Percentiles rank a stretch among this genome's conserved stretches.
Evolutionary conservation across 345 rosid species (phyloP).

Genomic region (Bretschneidera sinensis): DNA sequence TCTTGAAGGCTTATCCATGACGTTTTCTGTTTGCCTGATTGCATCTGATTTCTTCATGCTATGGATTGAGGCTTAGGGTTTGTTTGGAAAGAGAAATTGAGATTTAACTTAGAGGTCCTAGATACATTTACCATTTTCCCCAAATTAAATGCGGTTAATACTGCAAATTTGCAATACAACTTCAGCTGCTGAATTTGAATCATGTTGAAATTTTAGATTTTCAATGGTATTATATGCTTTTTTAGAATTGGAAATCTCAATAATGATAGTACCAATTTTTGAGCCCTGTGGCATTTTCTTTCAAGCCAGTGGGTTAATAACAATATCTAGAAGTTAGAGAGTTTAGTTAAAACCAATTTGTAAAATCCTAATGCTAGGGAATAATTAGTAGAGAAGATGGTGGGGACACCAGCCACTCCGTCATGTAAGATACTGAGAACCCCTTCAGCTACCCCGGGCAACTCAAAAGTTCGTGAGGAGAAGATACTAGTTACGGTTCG

Average conservation of each 20-base stretch:
- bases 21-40: not conserved
- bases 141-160: no score
- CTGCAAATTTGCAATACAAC: no score
- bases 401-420: slow-evolving; percentile 66
- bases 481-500: slow-evolving; percentile 84
- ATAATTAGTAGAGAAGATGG: slow-evolving; percentile 33
- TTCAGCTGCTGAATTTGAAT: not conserved
- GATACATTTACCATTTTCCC: no score
- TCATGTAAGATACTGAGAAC: slow-evolving; percentile 44
- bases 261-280: not conserved
- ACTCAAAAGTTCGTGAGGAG: slow-evolving; percentile 62
- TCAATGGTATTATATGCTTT: not conserved
- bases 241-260: not conserved
- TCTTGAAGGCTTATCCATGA: no score
- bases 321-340: not conserved
- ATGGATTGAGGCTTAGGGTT: not conserved
- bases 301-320: not conserved
- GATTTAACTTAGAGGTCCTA: no score
- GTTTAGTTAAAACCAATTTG: not conserved
- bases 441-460: slow-evolving; percentile 56
- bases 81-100: not conserved
- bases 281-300: not conserved
- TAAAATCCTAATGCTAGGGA: slow-evolving; percentile 4
- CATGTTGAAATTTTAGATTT: not conserved
- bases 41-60: not conserved